These are phyloP conservation scores for thale cress (Arabidopsis thaliana) DNA, from an alignment of 345 rosid species.

Conservation along the genomic window DNA sequence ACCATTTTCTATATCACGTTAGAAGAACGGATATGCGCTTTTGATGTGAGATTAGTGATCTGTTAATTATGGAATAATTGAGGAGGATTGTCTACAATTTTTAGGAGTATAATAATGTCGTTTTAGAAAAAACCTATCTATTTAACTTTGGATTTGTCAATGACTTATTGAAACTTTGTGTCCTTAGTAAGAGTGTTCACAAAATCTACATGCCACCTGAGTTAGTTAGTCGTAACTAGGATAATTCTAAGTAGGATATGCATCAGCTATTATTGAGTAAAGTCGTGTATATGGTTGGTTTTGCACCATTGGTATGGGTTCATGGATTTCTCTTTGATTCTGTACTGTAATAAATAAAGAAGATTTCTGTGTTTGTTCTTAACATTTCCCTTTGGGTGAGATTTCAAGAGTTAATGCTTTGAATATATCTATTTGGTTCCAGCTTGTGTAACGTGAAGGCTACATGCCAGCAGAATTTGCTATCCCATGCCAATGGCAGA, in stretches of 20 bases:
- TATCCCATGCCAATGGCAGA: conserved; percentile 80
- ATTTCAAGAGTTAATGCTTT: background rate
- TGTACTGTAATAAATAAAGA: background rate
- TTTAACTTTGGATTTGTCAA: background rate
- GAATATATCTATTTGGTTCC: conserved; percentile 15
- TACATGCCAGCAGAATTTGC: conserved; percentile 66
- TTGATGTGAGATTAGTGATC: conserved; percentile 6
- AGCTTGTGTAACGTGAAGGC: conserved; percentile 79
- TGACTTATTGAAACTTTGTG: background rate
- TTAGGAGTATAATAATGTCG: background rate
- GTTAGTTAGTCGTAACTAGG: background rate
- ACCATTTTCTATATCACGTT: background rate
- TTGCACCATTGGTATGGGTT: background rate
- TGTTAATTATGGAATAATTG: conserved; percentile 4
- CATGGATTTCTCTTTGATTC: background rate
- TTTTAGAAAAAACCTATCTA: background rate
- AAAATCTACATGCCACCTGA: background rate
- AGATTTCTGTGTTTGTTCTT: background rate
- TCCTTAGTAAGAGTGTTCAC: background rate
- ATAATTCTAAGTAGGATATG: background rate
- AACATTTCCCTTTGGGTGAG: background rate
- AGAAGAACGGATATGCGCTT: background rate
- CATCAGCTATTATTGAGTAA: background rate
- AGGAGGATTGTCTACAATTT: background rate
- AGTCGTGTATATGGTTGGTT: background rate